Evolutionary conservation across 78 protist species (phyloP), one percentile per base, ranked within the genome.

Genomic region (Chrysochromulina tobinii): DNA sequence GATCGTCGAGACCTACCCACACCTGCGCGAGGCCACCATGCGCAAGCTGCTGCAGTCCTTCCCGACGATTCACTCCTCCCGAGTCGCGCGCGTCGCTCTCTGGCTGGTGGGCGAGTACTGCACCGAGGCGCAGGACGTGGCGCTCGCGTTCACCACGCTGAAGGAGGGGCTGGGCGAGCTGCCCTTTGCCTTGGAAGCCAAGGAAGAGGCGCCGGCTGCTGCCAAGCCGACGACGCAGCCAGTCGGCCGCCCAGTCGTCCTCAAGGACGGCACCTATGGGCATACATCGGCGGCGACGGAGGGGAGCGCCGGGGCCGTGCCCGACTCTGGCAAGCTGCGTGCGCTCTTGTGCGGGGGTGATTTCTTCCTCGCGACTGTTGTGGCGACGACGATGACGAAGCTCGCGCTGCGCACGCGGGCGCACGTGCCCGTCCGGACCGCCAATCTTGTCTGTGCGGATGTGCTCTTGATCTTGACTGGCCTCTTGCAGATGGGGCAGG

Each of bases 91-190:
- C 79, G 81, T 93, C 50, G 95, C 97, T 7, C 88, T 97, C 55
- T 98, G 99, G 99, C 92, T 97, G 48, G 64, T 97, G 23, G 87
- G 87, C 68, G 87, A 81, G 27, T 96, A 98, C 86, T 55, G 91
- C 54, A 3, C 21, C 48, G 64, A 92, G 23, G 17, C 77, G 4
- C 94, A 92, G 57, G 97, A 96, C 73, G 27, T 97, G 27, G 48
- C 57, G n/a, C 27, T 57, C 54, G 95, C 94, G n/a, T 58, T 95
- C 83, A 25, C 61, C 5, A 50, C 93, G 12, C 72, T 98, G 83
- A 23, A 92, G 38, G 64, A 15, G 8, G 66, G 89, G n/a, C n/a
- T 38, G 53, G 61, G 83, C 83, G 20, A 8, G n/a, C 20, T 51
- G 83, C 83, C 83, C 9, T 51, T 50, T 14, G 14, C 83, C n/a